phyloP scores from a whole-genome alignment of 2,329 filamentous ascomycete genomes.

The Sordariomycetes sp. region DNA sequence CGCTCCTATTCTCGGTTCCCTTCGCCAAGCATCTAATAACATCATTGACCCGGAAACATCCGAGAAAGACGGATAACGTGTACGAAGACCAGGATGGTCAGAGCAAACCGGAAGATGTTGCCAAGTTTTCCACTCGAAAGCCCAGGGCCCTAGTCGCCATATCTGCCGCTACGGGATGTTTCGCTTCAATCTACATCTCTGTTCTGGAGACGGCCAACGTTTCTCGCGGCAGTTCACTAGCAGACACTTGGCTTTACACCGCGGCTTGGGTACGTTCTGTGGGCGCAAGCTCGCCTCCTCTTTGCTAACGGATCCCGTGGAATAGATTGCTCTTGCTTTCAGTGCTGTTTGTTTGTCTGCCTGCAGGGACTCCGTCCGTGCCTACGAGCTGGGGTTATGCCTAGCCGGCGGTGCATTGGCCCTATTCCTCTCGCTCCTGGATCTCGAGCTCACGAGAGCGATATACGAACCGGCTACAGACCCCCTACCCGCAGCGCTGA shows the following conservation, averaged over 20 bases:
- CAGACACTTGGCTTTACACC: slow-evolving; percentile 50
- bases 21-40: neutral
- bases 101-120: slow-evolving; percentile 52
- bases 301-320: neutral
- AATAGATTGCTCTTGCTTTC: slow-evolving; percentile 36
- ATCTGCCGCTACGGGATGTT: slow-evolving; percentile 42
- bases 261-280: slow-evolving; percentile 48
- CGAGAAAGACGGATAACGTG: slow-evolving; percentile 25
- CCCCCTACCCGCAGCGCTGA: slow-evolving; percentile 25
- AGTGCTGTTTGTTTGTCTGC: slow-evolving; percentile 40
- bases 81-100: slow-evolving; percentile 64
- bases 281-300: neutral
- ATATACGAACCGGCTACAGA: neutral
- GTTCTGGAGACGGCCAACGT: slow-evolving; percentile 34
- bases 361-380: slow-evolving; percentile 36
- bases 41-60: neutral
- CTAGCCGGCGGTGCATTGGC: slow-evolving; percentile 32
- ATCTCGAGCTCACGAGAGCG: slow-evolving; percentile 21
- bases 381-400: slow-evolving; percentile 43
- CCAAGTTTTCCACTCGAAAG: slow-evolving; percentile 48
- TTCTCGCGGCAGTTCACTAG: slow-evolving; percentile 23
- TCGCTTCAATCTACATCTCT: slow-evolving; percentile 44
- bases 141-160: slow-evolving; percentile 45
- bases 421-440: slow-evolving; percentile 28
- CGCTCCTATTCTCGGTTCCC: neutral